Base-by-base conservation (phyloP, 208 protist species). In the Wallacemonas collosoma region DNA sequence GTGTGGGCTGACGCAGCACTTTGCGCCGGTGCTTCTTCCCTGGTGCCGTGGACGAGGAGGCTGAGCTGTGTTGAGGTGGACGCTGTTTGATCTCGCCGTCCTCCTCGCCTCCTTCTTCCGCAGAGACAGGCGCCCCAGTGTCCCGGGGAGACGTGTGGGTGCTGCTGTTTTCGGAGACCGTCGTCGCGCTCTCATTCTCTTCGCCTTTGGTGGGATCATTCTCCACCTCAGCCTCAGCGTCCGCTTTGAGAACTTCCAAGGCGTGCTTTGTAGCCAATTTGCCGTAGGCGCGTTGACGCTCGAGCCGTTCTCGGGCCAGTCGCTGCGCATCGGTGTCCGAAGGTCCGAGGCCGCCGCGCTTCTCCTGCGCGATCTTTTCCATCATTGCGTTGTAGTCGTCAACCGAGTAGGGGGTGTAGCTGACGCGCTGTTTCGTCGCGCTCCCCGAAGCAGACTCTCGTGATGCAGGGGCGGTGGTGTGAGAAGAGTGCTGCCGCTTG, bases 301-400 rank as follows among this genome's bases (percentile, higher is more conserved):
- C 71, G 61, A 85, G 80, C 35, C 79, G 76, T 63, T 80, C 79
- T 2, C 70, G 74, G 1, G 89, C 89, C 17, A 71, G 69, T 1
- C 89, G 87, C 72, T 93, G 89, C 56, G 73, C 89, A 60, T 96
- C 92, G 12, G 86, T 95, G 80, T 96, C 92, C 43, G 75, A 81
- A 1, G 86, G 87, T 0, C 89, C 92, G 17, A 94, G 68, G 0
- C 89, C 85, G 2, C 55, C 85, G 1, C 44, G 57, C 56, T 85
- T 81, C 3, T 71, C 53, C 38, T 75, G 51, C 38, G 81, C 77
- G 9, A 88, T 75, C 47, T 83, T 62, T 14, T 84, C 74, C 75
- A 93, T 90, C 62, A 96, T 66, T 0, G 57, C n/a, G 62, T 84
- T 83, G 80, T 95, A 96, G 45, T 92, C 83, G 36, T 87, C 69